A percentile compares a stretch with the other conserved stretches of the same genome.
phyloP scores from a whole-genome alignment of 2,329 filamentous ascomycete genomes.

The Sclerotinia glacialis region DNA sequence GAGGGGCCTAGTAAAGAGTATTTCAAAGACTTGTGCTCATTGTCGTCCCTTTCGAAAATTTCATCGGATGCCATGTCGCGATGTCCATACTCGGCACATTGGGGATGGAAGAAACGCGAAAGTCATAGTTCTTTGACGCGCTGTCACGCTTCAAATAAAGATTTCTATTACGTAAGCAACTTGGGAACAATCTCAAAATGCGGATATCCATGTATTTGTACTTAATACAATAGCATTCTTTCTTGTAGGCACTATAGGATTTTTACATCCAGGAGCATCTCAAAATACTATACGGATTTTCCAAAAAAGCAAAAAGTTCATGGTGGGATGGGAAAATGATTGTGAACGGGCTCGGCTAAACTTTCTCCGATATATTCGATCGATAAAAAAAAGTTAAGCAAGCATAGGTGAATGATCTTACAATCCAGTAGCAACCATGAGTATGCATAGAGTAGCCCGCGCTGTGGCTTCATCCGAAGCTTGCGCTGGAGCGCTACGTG shows the following conservation, averaged over 20 bases:
- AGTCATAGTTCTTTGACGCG: constrained; percentile 6
- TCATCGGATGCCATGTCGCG: constrained; percentile 17
- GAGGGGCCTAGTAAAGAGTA: constrained; percentile 89
- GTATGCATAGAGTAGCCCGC: constrained; percentile 36
- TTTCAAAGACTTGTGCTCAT: constrained; percentile 66
- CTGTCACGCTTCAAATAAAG: constrained; percentile 13
- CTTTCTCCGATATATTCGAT: constrained; percentile 11
- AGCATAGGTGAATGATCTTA: constrained; percentile 11
- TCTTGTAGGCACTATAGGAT: background rate
- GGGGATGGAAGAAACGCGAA: constrained; percentile 6
- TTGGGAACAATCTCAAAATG: background rate
- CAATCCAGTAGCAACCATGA: constrained; percentile 28
- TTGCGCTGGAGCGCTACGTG: constrained; percentile 29
- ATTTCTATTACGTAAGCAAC: constrained; percentile 3
- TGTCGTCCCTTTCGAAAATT: constrained; percentile 6
- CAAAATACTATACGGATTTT: background rate
- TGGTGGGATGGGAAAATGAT: background rate
- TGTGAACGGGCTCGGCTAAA: constrained; percentile 17
- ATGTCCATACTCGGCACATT: background rate
- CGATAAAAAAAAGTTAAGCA: constrained; percentile 26
- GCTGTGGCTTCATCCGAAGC: constrained; percentile 34
- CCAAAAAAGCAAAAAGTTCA: background rate
- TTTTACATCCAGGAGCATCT: background rate
- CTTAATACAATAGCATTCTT: background rate
- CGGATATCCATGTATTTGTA: background rate